A percentile compares a stretch with the other conserved stretches of the same genome.
These are phyloP conservation scores for Vanrija sp. DNA, from an alignment of 1,284 basidiomycete species.

Conservation along the genomic window DNA sequence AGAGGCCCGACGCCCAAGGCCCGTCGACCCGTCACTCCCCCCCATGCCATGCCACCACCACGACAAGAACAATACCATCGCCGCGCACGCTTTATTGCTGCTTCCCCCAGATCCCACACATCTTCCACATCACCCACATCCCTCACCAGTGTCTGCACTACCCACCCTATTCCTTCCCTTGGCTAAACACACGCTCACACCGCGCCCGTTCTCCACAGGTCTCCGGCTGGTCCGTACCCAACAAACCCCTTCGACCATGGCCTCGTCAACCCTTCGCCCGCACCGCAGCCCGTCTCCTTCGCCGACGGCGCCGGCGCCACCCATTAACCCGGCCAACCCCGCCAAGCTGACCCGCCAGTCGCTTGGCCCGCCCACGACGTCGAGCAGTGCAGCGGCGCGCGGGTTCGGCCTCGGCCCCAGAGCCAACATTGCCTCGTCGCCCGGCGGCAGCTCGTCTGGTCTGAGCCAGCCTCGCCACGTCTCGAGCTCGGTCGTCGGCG, in stretches of 20 bases:
- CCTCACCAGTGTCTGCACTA: background rate
- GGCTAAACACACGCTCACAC: background rate
- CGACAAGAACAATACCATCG: no score
- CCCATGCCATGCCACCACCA: no score
- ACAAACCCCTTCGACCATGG: conserved; percentile 22
- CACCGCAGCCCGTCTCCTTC: conserved; percentile 46
- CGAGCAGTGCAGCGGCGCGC: conserved; percentile 24
- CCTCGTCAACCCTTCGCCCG: conserved; percentile 45
- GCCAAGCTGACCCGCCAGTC: conserved; percentile 47
- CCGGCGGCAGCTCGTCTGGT: conserved; percentile 1
- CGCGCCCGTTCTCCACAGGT: background rate
- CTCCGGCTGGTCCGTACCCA: conserved; percentile 6
- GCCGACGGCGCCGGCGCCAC: conserved; percentile 25
- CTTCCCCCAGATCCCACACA: no score
- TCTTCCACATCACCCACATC: background rate
- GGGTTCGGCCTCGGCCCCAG: conserved; percentile 41
- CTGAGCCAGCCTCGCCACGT: conserved; percentile 40
- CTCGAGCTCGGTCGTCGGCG: conserved; percentile 35
- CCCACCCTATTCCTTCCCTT: background rate
- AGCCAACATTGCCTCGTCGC: conserved; percentile 23
- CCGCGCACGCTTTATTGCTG: no score
- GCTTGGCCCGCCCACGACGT: conserved; percentile 42
- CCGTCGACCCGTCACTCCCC: no score
- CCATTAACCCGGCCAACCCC: conserved; percentile 35
- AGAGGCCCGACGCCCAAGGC: no score